Percentiles rank a stretch among this genome's conserved stretches.
Conservation (phyloP, 495 filamentous ascomycete species). For the Trichoderma erinaceum region DNA sequence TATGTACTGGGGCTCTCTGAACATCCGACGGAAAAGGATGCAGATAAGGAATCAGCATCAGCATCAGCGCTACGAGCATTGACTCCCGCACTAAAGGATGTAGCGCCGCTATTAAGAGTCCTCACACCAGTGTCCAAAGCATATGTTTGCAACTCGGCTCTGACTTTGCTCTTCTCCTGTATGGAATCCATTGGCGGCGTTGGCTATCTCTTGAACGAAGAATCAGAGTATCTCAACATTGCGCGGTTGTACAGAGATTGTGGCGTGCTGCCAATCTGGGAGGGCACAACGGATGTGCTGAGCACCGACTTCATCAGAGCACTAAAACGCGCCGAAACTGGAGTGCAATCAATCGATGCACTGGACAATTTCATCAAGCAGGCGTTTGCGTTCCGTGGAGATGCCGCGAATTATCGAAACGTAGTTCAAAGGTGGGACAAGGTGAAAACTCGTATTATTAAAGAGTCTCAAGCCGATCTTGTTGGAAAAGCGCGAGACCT, state of each 20-base stretch:
- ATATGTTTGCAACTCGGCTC: slow-evolving; percentile 45
- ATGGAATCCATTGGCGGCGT: slow-evolving; percentile 72
- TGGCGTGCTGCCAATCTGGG: slow-evolving; percentile 63
- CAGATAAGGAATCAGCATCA: not conserved
- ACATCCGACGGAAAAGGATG: not conserved
- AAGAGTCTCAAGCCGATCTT: not conserved
- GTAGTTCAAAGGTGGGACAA: not conserved
- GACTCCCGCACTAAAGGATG: slow-evolving; percentile 16
- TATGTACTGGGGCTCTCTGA: slow-evolving; percentile 38
- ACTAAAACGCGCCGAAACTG: slow-evolving; percentile 29
- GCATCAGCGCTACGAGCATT: slow-evolving; percentile 14
- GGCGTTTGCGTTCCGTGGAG: not conserved
- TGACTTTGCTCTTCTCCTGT: slow-evolving; percentile 53
- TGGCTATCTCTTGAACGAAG: slow-evolving; percentile 59
- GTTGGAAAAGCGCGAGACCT: not conserved
- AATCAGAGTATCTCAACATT: slow-evolving; percentile 57
- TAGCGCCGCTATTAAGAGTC: slow-evolving; percentile 48
- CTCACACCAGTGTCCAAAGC: slow-evolving; percentile 64
- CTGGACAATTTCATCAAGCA: not conserved
- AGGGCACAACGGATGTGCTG: slow-evolving; percentile 69
- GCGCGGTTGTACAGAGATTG: slow-evolving; percentile 60
- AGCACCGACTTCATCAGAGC: slow-evolving; percentile 55
- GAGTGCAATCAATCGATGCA: not conserved
- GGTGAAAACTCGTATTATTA: not conserved
- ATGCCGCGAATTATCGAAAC: not conserved